Evolutionary conservation across 2,329 filamentous ascomycete species (phyloP), one percentile per base, ranked within the genome.

Genomic region (Xylariales sp.): DNA sequence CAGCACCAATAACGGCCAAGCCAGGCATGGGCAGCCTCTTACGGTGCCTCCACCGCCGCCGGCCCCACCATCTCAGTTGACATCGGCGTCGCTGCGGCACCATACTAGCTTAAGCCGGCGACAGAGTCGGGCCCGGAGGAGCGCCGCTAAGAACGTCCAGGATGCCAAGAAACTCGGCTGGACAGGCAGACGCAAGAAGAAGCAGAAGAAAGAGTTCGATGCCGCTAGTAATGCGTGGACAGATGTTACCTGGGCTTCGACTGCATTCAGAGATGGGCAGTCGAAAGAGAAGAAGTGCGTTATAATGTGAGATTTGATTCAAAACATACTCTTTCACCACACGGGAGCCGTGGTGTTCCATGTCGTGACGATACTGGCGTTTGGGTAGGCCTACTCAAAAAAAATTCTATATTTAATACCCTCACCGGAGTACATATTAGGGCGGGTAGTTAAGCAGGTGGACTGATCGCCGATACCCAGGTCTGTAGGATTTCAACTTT

Each of bases 61-160:
- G 51, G 11, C 47, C 54, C 31, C 60, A 55, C 21, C 55, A 42
- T 33, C 40, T 6, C 67, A 62, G 56, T 53, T 66, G 19, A 56
- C 62, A 6, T 48, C 62, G 4, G 54, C 61, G 3, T 60, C 65
- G 6, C 46, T 63, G 24, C 60, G 66, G 35, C 58, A 63, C 23
- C 62, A 62, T 29, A 55, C 65, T 1, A 67, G 65, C 29, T 55
- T 78, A 5, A 66, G 56, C 39, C 61, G 74, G 23, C 67, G 65
- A 18, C 65, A 65, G 25, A 80, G 76, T 49, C 69, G 78, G 28
- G 77, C 77, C 2, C 74, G 77, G 51, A 65, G 76, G 19, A 78
- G 76, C 40, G 78, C 78, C 5, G 70, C 76, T 8, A 80, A 75
- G 58, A 83, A 82, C 47, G 75, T 82, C 19, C 67, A 72, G 14